Evolutionary conservation across 306 rosid genomes (phyloP), one percentile per base, ranked within the genome.

Genomic region (Bauhinia variegata): DNA sequence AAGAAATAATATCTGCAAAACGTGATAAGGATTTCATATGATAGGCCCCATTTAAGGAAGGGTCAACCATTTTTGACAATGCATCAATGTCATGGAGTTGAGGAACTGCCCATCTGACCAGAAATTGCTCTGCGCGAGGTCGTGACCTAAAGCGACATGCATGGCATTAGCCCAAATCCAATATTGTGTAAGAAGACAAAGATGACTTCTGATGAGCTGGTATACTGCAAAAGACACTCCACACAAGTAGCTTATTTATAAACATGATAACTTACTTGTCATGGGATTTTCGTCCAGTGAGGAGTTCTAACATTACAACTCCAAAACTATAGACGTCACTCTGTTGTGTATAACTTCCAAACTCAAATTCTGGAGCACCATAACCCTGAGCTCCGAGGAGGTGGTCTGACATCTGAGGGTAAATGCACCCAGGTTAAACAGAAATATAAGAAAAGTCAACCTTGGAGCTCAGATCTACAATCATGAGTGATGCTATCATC

Each of bases 61-160:
- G 95, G 63, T 91, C 96, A 62, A 88, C 97, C 96, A 91, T 91
- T 87, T 83, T 86, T 33, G 91, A 85, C 62, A 91, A 66, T 15
- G 95, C 86, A 81, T 91, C 91, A 13, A 91, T 91, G 78, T 91
- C 97, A 62, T 91, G 97, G n/a, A 91, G 95, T 86, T 82, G 86
- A 14, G 91, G 91, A 30, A 88, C 70, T 19, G 96, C 97, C 96
- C 96, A 88, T 73, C 97, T 83, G 11, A 88, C 91, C 80, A 91
- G 73, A 78, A 71, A 75, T 60, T 88, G 91, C 78, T 91, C 95
- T 60, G 84, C 96, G 0, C 88, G 85, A 69, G 96, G 87, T 53
- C 72, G 77, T 42, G 87, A 84, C 78, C 97, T 91, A 55, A 53
- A 73, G 8, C 28, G 51, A 54, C 5, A 70, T 44, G 23, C 7